Evolutionary conservation across 306 rosid genomes (phyloP), one percentile per base, ranked within the genome.

Genomic region (Prunus campanulata): DNA sequence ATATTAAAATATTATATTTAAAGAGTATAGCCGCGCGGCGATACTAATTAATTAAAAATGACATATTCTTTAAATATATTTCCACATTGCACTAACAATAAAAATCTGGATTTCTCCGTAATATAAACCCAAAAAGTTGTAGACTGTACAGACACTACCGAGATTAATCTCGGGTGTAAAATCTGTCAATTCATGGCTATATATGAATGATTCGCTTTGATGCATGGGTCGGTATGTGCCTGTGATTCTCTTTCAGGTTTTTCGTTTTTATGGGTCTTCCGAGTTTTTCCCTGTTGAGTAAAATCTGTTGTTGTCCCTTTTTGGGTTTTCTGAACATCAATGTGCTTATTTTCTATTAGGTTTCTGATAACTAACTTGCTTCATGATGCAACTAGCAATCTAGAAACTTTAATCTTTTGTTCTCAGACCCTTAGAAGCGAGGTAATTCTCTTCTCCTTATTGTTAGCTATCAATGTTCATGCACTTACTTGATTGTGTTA

Each of bases 351-450:
- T 49, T 66, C 62, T 61, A 32, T 7, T 76, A 93, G 99, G 99
- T 96, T 85, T 98, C 98, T 73, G 99, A 96, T 85, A 88, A 96
- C 82, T 85, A 88, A 96, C 82, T 85, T 96, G 81, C 97, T 96
- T 86, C 99, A 96, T 15, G 98, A 96, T 78, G 82, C 98, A 44
- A 88, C 88, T 19, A 93, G 99, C 88, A 96, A 96, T 88, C 84
- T 91, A 47, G 99, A 96, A 79, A 96, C 99, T 50, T 87, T 93
- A 86, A 96, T 93, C 78, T 96, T 96, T 86, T 96, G 98, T 81
- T 92, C 98, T 52, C 99, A 96, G 87, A 96, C 98, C 72, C 91
- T 96, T 49, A 83, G 99, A 87, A 93, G 99, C 97, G 93, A 96
- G 99, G 99, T 88, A 76, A 72, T 44, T 71, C 32, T 65, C 56